Evolutionary conservation across 2,329 filamentous ascomycete species (phyloP).

Genomic region (Colletotrichum salicis): DNA sequence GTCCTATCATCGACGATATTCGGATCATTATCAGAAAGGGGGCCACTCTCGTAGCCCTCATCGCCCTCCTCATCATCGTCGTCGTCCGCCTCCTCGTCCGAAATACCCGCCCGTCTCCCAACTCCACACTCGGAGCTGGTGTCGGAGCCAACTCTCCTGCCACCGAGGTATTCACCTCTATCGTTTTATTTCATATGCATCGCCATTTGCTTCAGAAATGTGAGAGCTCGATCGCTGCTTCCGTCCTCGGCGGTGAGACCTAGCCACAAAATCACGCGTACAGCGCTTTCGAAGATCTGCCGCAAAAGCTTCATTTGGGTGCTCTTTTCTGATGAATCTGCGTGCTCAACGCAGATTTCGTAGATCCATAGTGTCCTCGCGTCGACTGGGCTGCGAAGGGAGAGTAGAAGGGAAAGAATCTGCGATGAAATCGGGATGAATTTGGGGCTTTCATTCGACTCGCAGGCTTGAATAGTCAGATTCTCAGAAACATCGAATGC

Average conservation of each 20-base stretch:
- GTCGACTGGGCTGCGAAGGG: slow-evolving; percentile 20
- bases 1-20: no score
- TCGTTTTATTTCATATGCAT: background rate
- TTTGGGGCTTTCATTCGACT: background rate
- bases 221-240: background rate
- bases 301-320: slow-evolving; percentile 31
- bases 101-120: background rate
- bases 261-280: slow-evolving; percentile 29
- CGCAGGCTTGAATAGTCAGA: background rate
- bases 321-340: slow-evolving; percentile 26
- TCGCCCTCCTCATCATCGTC: background rate
- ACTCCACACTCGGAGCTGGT: background rate
- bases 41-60: background rate
- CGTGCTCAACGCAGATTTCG: slow-evolving; percentile 24
- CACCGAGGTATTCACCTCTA: background rate
- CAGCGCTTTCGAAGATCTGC: slow-evolving; percentile 24
- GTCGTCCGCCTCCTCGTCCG: background rate
- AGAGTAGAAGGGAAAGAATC: slow-evolving; percentile 10
- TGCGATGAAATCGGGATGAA: background rate
- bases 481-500: background rate
- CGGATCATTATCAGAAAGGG: background rate
- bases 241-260: background rate
- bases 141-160: background rate
- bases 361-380: slow-evolving; percentile 29
- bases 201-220: background rate